phyloP scores from a whole-genome alignment of 768 basidiomycete genomes.

The Mycena galopus region DNA sequence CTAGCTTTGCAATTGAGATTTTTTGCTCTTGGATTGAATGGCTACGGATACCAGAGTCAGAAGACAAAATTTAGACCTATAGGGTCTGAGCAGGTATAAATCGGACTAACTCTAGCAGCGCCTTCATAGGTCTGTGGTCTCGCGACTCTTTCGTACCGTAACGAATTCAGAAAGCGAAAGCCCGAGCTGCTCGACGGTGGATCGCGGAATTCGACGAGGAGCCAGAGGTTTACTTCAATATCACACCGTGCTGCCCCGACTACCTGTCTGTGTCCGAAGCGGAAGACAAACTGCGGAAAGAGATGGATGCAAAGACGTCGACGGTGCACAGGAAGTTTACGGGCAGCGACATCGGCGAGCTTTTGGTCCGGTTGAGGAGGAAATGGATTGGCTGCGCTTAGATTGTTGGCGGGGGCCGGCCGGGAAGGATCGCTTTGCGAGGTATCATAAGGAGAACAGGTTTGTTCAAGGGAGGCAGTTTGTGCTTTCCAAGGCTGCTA shows the following conservation, averaged over 20 bases:
- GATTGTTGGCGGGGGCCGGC: constrained; percentile 31
- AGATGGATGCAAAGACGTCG: constrained; percentile 18
- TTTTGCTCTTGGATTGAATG: too few species aligned
- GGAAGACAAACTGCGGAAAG: constrained; percentile 28
- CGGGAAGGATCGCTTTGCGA: constrained; percentile 28
- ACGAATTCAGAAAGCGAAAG: too few species aligned
- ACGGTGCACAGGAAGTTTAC: constrained; percentile 14
- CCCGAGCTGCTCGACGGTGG: constrained; percentile 21
- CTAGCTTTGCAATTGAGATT: too few species aligned
- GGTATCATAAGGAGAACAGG: constrained; percentile 23
- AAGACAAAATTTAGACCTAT: too few species aligned
- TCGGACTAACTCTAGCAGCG: too few species aligned
- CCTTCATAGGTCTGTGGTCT: too few species aligned
- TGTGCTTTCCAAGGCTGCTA: too few species aligned
- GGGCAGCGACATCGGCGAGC: constrained; percentile 26
- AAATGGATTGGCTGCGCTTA: constrained; percentile 23
- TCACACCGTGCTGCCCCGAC: constrained; percentile 28
- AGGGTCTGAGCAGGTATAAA: too few species aligned
- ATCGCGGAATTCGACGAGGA: constrained; percentile 27
- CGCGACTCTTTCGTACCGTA: too few species aligned
- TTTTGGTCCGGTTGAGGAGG: constrained; percentile 25
- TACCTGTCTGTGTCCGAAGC: constrained; percentile 14
- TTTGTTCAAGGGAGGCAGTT: constrained; percentile 20
- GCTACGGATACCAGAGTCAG: too few species aligned
- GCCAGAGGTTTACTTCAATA: constrained; percentile 11